These are phyloP conservation scores for Nadsonia starkeyi-henricii DNA, from an alignment of 1,139 yeast genomes.

Conservation along the genomic window DNA sequence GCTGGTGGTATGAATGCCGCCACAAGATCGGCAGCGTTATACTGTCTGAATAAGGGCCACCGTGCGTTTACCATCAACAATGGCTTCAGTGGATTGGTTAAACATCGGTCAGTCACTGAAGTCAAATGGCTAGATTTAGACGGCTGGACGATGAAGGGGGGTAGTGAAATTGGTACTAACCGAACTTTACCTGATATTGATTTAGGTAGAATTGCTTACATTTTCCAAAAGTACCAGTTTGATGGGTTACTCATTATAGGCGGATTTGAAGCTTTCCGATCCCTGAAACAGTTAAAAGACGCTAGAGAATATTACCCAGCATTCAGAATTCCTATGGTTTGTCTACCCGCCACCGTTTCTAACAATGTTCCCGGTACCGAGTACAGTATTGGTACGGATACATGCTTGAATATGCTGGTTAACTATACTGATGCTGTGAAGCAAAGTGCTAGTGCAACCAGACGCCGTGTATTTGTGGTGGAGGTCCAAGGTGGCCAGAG, in stretches of 20 bases:
- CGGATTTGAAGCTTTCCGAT: conserved; percentile 85
- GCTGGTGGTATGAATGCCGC: conserved; percentile 95
- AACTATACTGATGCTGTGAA: conserved; percentile 89
- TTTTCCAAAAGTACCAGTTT: conserved; percentile 71
- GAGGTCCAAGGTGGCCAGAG: conserved; percentile 97
- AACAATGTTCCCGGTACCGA: conserved; percentile 97
- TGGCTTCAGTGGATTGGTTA: conserved; percentile 78
- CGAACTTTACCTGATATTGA: conserved; percentile 71
- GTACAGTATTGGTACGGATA: conserved; percentile 84
- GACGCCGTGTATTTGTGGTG: conserved; percentile 89
- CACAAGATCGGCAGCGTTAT: conserved; percentile 78
- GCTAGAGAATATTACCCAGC: conserved; percentile 71
- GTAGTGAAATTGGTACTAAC: conserved; percentile 92
- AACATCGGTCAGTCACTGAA: conserved; percentile 50
- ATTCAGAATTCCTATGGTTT: conserved; percentile 85
- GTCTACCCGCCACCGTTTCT: conserved; percentile 88
- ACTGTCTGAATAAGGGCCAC: conserved; percentile 89
- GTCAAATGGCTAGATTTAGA: conserved; percentile 78
- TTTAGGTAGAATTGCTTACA: conserved; percentile 77
- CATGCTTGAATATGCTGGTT: conserved; percentile 82
- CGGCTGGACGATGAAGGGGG: conserved; percentile 85
- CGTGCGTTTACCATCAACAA: conserved; percentile 75
- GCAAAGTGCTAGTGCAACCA: conserved; percentile 87
- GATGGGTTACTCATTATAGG: conserved; percentile 86
- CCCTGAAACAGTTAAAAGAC: conserved; percentile 64